Base-by-base conservation (phyloP, 139 green algal species). In the Micromonas pusilla region DNA sequence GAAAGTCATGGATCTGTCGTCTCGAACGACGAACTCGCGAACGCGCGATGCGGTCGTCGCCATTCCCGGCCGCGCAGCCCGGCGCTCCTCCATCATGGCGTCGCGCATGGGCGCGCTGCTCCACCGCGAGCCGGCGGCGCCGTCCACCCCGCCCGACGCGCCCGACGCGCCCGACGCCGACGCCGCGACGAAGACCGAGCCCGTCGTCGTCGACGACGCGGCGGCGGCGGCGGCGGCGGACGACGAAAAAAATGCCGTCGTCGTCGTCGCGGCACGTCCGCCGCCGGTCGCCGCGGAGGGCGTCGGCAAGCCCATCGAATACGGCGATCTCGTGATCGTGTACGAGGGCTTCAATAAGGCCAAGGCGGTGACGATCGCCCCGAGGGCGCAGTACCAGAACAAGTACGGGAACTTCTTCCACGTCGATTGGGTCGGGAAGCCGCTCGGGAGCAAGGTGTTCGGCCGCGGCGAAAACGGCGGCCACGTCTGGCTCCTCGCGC, bases 401-500 rank as follows among this genome's bases (percentile, higher is more conserved):
- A 57, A 16, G 45, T 63, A 64, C 68, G 79, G 79, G 13, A 65
- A 52, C 2, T 83, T 83, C 45, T 39, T 25, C 6, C 57, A 74
- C 73, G 30, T 37, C 60, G 79, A 33, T 9, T 79, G 72, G 36
- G 66, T 81, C 23, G 73, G 62, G 21, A 52, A 80, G 53, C 84
- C 85, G 0, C 97, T 89, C 70, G 93, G 93, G 75, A 87, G 72
- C 80, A 88, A 82, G 26, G 87, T 90, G 65, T 57, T 5, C 26
- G 75, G 23, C 30, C 16, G 73, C 78, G 3, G 62, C 60, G 77
- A n/a, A n/a, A n/a, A 70, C 26, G 0, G 26, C 30, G 90, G 89
- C 16, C 96, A 86, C 82, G 78, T 97, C 16, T 87, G 91, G 66
- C 79, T 97, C 23, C 85, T 97, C 66, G 85, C 83, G 0, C 91